Percentiles rank a stretch among this genome's conserved stretches.
Evolutionary conservation across 352 stramenopile genomes (phyloP).

Genomic region (Pythium brachiatum): DNA sequence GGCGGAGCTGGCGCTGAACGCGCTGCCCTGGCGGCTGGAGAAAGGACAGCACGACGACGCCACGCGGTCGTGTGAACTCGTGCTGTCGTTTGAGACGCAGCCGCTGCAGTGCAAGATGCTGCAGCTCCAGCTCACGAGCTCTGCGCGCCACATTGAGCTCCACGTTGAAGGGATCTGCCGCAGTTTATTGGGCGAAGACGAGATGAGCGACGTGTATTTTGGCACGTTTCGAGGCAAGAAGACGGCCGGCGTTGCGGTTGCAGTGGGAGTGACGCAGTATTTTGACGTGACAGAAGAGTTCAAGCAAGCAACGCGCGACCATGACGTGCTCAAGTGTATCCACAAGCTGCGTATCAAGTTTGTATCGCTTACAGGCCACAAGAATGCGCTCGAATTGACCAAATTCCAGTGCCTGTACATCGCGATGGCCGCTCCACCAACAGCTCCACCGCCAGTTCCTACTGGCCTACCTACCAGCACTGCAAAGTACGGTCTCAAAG

Average conservation of each 20-base stretch:
- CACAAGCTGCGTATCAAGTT: slow-evolving; percentile 63
- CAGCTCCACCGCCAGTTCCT: background rate
- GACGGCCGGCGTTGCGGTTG: background rate
- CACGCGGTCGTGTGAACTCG: slow-evolving; percentile 39
- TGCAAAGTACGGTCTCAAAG: background rate
- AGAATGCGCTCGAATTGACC: slow-evolving; percentile 38
- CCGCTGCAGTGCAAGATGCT: slow-evolving; percentile 48
- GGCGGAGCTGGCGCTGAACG: slow-evolving; percentile 16
- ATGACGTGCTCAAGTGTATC: slow-evolving; percentile 56
- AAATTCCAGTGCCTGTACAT: slow-evolving; percentile 45
- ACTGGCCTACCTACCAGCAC: background rate
- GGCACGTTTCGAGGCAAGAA: slow-evolving; percentile 61
- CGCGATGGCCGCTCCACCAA: background rate
- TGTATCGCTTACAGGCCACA: slow-evolving; percentile 63
- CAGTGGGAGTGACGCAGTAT: slow-evolving; percentile 15
- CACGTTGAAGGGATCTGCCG: slow-evolving; percentile 46
- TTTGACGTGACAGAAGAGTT: slow-evolving; percentile 55
- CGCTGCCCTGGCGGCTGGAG: slow-evolving; percentile 17
- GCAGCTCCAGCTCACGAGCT: slow-evolving; percentile 50
- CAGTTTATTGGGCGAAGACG: slow-evolving; percentile 56
- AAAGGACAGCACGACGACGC: background rate
- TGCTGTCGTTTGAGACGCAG: slow-evolving; percentile 32
- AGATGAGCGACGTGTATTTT: slow-evolving; percentile 66
- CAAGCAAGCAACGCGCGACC: slow-evolving; percentile 37
- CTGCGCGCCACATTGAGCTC: slow-evolving; percentile 70